Conservation (phyloP, 352 stramenopile species). For the Globisporangium okanoganense region DNA sequence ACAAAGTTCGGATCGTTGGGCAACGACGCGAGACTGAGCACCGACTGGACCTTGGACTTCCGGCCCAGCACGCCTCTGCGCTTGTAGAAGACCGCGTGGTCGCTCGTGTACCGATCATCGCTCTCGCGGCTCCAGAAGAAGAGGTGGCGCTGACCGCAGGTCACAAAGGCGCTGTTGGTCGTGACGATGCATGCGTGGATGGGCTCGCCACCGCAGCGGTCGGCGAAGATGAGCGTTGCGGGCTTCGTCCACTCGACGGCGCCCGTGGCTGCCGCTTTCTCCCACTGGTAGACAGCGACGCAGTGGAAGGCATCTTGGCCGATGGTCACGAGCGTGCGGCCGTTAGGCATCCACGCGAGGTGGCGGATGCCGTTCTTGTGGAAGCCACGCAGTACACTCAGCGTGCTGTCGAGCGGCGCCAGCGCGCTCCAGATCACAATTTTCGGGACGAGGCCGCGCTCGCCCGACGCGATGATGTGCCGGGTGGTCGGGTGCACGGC, state of each 20-base stretch:
- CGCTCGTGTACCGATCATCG: conserved; percentile 45
- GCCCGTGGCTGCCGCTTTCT: conserved; percentile 9
- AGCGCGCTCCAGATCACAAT: conserved; percentile 66
- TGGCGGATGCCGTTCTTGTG: conserved; percentile 60
- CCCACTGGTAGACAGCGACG: conserved; percentile 79
- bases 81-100: conserved; percentile 43
- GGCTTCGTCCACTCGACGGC: conserved; percentile 50
- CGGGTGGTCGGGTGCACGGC: conserved; percentile 49
- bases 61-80: conserved; percentile 56
- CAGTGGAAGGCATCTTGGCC: conserved; percentile 68
- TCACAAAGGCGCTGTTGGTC: conserved; percentile 60
- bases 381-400: conserved; percentile 66
- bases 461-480: conserved; percentile 52
- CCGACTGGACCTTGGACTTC: conserved; percentile 66
- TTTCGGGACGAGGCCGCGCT: conserved; percentile 52
- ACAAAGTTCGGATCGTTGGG: conserved; percentile 43
- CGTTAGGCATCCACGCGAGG: conserved; percentile 71
- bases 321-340: conserved; percentile 58
- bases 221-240: conserved; percentile 50
- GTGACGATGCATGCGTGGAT: conserved; percentile 40
- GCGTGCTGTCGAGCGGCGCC: conserved; percentile 24
- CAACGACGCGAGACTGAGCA: conserved; percentile 51
- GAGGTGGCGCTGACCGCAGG: conserved; percentile 52
- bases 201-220: conserved; percentile 39
- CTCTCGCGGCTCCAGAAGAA: conserved; percentile 75